Evolutionary conservation across 345 rosid species (phyloP).

Genomic region (Noccaea bulbosa): DNA sequence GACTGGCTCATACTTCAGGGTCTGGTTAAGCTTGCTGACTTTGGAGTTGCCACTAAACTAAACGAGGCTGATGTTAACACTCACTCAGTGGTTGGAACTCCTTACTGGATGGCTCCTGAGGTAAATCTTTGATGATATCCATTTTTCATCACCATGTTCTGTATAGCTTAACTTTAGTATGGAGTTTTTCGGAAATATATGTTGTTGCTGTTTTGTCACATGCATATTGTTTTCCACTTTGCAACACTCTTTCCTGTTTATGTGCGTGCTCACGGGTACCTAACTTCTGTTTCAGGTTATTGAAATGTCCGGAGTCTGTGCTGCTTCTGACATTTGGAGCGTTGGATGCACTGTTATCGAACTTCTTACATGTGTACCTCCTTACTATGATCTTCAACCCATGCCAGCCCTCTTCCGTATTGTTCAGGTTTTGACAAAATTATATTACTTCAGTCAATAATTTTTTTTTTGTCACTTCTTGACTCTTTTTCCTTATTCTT

Average conservation of each 20-base stretch:
- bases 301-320: conserved; percentile 99
- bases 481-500: conserved; percentile 1
- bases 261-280: conserved; percentile 1
- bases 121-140: conserved; percentile 45
- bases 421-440: conserved; percentile 75
- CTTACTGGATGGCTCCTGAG: conserved; percentile 99
- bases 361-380: conserved; percentile 96
- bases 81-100: conserved; percentile 96
- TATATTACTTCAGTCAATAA: conserved; percentile 11
- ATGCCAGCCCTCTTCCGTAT: conserved; percentile 98
- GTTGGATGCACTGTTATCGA: conserved; percentile 99
- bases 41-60: conserved; percentile 99
- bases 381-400: conserved; percentile 97
- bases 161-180: not conserved
- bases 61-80: conserved; percentile 98
- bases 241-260: conserved; percentile 2
- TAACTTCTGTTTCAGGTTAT: conserved; percentile 73
- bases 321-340: conserved; percentile 99
- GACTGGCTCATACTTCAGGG: conserved; percentile 56
- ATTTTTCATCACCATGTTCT: conserved; percentile 20
- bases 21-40: conserved; percentile 99
- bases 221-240: not conserved
- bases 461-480: conserved; percentile 16
- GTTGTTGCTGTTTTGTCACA: too few species aligned
- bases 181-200: not conserved